phyloP scores from a whole-genome alignment of 352 stramenopile species.

The Poterioochromonas sp. region DNA sequence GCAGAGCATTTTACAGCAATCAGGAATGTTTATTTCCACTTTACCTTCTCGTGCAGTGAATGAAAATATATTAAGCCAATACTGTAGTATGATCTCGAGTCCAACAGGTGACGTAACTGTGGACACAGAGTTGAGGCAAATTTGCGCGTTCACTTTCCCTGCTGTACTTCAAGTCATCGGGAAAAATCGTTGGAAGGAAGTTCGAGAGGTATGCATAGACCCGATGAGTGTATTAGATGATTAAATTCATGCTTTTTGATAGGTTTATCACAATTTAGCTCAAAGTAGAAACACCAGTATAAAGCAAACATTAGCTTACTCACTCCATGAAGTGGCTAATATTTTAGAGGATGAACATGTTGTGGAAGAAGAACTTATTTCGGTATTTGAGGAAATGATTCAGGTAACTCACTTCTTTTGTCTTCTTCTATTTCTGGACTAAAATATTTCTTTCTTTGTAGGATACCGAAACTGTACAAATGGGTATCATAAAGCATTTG shows the following conservation, averaged over 20 bases:
- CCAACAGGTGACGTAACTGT: slow-evolving; percentile 27
- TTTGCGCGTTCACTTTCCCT: slow-evolving; percentile 80
- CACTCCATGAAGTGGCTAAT: slow-evolving; percentile 69
- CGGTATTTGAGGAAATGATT: slow-evolving; percentile 58
- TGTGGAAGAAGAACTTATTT: slow-evolving; percentile 58
- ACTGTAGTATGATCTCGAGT: slow-evolving; percentile 60
- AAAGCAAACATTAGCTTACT: slow-evolving; percentile 76
- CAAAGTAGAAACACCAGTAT: slow-evolving; percentile 75
- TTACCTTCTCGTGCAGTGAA: slow-evolving; percentile 63
- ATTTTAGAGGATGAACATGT: slow-evolving; percentile 62
- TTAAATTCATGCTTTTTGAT: neutral
- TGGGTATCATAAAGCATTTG: slow-evolving; percentile 70
- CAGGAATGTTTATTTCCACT: slow-evolving; percentile 52
- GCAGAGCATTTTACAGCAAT: slow-evolving; percentile 72
- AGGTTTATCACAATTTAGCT: slow-evolving; percentile 63
- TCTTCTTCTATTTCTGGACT: neutral
- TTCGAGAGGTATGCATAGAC: slow-evolving; percentile 48
- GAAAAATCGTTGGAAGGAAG: slow-evolving; percentile 55
- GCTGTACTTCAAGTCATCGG: slow-evolving; percentile 70
- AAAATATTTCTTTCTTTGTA: slow-evolving; percentile 52
- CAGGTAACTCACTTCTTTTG: slow-evolving; percentile 7
- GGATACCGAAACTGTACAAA: slow-evolving; percentile 57
- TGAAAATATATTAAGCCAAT: slow-evolving; percentile 65
- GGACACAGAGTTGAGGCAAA: slow-evolving; percentile 75
- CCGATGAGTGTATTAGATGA: neutral